Evolutionary conservation across 2,329 filamentous ascomycete genomes (phyloP), one percentile per base, ranked within the genome.

Genomic region (Phyllosticta citriasiana): DNA sequence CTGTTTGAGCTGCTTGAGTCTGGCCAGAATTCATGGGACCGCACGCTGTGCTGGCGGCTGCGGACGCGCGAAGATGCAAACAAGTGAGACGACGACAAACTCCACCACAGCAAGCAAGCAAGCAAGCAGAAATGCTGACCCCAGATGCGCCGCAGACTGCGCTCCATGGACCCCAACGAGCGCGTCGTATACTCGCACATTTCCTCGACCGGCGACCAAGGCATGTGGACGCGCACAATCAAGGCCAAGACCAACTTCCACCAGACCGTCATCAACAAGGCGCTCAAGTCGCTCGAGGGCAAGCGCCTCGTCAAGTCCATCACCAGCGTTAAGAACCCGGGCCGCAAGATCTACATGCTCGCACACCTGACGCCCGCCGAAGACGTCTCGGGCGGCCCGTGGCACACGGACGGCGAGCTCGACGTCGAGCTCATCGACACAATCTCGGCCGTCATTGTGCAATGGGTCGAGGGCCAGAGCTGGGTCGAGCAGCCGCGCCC

Each of bases 331-430:
- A 91, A 96, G 76, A 87, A 89, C 70, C 90, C 91, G 27, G 89
- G 87, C 66, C 88, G 94, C 72, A 96, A 96, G 77, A 96, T 96
- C 83, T 99, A 94, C 80, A 96, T 99, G 82, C 87, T 96, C 70
- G 85, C 87, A 59, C 87, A 87, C 64, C 83, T 99, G 63, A 84
- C 86, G 10, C 93, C 94, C 0, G 90, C 88, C 59, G 92, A 97
- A 64, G 88, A 94, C 64, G 89, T 95, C 55, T 96, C 91, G 0
- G 94, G 94, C 55, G 94, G 94, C 1, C 88, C 91, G 8, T 99
- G 93, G 90, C 97, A 94, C 73, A 92, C 89, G 7, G 91, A 96
- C 65, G 89, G 91, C 58, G 88, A 92, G 65, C 82, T 97, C 12
- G 94, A 99, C 74, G 87, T 89, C 65, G 88, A 88, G 62, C 90